A percentile compares a stretch with the other conserved stretches of the same genome.
Evolutionary conservation across 805 yeast genomes (phyloP).

Genomic region (Yarrowia deformans): DNA sequence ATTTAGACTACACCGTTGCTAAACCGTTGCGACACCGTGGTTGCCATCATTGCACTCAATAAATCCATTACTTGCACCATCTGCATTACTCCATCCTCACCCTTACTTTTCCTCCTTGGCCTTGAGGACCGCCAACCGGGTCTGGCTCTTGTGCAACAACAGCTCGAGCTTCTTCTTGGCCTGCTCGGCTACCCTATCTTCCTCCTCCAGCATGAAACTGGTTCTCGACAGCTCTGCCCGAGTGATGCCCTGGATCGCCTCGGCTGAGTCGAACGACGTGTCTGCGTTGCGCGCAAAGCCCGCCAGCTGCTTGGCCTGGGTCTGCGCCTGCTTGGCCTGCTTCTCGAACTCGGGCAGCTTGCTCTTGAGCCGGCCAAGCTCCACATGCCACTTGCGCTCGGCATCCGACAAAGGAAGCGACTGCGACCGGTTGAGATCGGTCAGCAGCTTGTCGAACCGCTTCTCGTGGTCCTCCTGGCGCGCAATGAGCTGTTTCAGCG

Average conservation of each 20-base stretch:
- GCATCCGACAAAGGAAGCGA: conserved; percentile 50
- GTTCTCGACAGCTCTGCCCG: conserved; percentile 15
- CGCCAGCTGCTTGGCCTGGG: conserved; percentile 6
- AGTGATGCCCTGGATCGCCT: conserved; percentile 13
- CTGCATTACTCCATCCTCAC: too few species aligned
- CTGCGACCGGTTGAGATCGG: conserved; percentile 45
- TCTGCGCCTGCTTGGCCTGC: conserved; percentile 43
- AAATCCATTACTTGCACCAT: too few species aligned
- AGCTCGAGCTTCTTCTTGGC: conserved; percentile 3
- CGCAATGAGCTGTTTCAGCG: conserved; percentile 43
- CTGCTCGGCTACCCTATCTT: conserved; percentile 1
- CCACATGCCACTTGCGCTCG: conserved; percentile 58
- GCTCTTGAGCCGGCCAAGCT: conserved; percentile 51
- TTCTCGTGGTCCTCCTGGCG: conserved; percentile 51
- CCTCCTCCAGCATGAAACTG: conserved; percentile 32
- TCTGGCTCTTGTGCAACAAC: not conserved
- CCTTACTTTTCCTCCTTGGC: not conserved
- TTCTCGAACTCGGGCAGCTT: conserved; percentile 22
- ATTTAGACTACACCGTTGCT: too few species aligned
- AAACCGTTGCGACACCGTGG: too few species aligned
- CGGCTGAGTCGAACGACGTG: not conserved
- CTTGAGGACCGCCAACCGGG: conserved; percentile 1
- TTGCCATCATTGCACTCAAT: too few species aligned
- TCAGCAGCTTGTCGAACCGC: conserved; percentile 49
- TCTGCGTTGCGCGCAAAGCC: not conserved